Percentiles rank a stretch among this genome's conserved stretches.
These are phyloP conservation scores for Pogostemon cablin DNA, from an alignment of 257 asterid species.

Conservation along the genomic window DNA sequence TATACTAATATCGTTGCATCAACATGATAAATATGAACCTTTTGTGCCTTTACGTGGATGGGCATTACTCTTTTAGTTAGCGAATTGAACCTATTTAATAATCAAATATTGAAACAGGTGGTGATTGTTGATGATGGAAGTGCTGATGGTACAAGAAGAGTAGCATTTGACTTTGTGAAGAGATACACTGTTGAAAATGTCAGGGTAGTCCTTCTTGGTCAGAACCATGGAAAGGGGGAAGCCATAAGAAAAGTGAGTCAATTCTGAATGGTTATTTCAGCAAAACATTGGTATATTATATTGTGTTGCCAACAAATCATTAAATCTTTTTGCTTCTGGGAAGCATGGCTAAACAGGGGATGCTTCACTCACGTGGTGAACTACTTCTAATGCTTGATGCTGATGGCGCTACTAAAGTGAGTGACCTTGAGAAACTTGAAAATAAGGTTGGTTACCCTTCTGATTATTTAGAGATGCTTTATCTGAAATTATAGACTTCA, in stretches of 20 bases:
- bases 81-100: neutral
- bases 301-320: constrained; percentile 33
- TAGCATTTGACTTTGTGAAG: constrained; percentile 88
- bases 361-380: constrained; percentile 99
- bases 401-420: constrained; percentile 82
- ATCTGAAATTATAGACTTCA: too few relatives aligned
- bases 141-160: constrained; percentile 77
- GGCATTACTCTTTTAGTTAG: constrained; percentile 21
- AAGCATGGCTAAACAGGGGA: constrained; percentile 94
- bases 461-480: too few relatives aligned
- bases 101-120: constrained; percentile 49
- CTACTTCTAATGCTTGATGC: constrained; percentile 98
- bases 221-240: constrained; percentile 99
- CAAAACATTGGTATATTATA: constrained; percentile 10
- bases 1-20: too few relatives aligned
- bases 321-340: constrained; percentile 70
- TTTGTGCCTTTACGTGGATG: constrained; percentile 21
- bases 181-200: constrained; percentile 79
- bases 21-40: neutral
- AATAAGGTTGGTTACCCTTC: too few relatives aligned
- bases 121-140: constrained; percentile 96
- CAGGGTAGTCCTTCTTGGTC: constrained; percentile 87
- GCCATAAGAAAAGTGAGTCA: constrained; percentile 94
- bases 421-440: too few relatives aligned
- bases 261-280: constrained; percentile 34